Base-by-base conservation (phyloP, 805 yeast genomes). In the Danielozyma ontarioensis region DNA sequence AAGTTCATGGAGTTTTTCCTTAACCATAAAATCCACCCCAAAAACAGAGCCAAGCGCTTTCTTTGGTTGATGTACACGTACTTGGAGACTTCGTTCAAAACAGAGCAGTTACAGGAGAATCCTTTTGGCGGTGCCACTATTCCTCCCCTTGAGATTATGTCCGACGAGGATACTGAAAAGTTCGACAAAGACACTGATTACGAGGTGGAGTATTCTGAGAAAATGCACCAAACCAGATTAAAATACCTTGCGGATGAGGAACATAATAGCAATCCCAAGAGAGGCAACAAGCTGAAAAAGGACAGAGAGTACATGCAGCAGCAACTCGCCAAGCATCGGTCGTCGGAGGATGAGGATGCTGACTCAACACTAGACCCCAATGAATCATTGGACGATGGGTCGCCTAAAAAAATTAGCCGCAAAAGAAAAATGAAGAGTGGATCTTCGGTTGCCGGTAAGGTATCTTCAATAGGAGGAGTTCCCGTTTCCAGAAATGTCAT, bases 1-100 rank as follows among this genome's bases (percentile, higher is more conserved):
- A 72, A 78, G 28, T 77, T 87, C 45, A 80, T 79, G 64, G 93
- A 84, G 47, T 71, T 89, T 26, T 79, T 90, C 55, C 70, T 85
- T 55, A 74, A 78, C 42, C 58, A 78, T 2, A 61, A 66, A 3
- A 70, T 77, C 26, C 72, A 78, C 35, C 84, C 95, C 3, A 54
- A 52, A 17, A 78, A 77, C 36, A 72, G 96, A 40, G 86, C 86
- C 2, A 61, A 70, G 33, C 68, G 93, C 25, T 79, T 90, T 42
- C 56, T 90, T 39, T 90, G 97, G 97, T 60, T 90, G 24, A 49
- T 86, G 27, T 89, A 86, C 45, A 73, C 85, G 2, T 85, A 82
- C 48, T 62, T 83, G 42, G 96, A 90, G 51, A 83, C 96, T 0
- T 70, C 74, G 37, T 65, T 84, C 41, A 53, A 70, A 1, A 62